phyloP scores from a whole-genome alignment of 129 eudicot genomes.

The Smallanthus sonchifolius region DNA sequence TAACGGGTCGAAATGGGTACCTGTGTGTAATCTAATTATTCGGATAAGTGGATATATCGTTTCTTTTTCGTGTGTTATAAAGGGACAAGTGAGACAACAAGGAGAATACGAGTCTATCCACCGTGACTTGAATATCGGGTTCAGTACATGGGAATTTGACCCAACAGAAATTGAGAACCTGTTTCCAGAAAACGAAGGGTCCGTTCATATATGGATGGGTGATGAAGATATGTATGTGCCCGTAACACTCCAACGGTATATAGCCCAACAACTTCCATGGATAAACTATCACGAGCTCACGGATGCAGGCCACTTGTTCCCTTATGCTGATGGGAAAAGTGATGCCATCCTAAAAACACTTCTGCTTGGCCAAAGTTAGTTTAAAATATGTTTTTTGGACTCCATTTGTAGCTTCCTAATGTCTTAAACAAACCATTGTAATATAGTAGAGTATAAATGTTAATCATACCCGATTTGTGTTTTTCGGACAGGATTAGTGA shows the following conservation, averaged over 20 bases:
- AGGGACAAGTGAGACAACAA: constrained; percentile 66
- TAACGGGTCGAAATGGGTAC: neutral
- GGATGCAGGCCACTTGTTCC: constrained; percentile 77
- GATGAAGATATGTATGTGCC: constrained; percentile 67
- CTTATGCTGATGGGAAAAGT: constrained; percentile 48
- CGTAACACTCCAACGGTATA: constrained; percentile 58
- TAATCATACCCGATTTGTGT: neutral
- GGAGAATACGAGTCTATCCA: constrained; percentile 71
- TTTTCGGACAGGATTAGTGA: no score
- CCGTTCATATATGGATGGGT: constrained; percentile 73
- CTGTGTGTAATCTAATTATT: no score
- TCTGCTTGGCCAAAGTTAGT: constrained; percentile 29
- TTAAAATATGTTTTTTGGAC: neutral
- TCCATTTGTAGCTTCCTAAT: neutral
- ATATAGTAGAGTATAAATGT: neutral
- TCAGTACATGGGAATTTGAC: constrained; percentile 80
- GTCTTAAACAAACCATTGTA: neutral
- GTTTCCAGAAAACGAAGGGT: constrained; percentile 52
- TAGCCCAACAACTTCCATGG: constrained; percentile 61
- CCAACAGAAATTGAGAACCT: constrained; percentile 66
- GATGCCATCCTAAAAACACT: constrained; percentile 54
- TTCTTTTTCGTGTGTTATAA: neutral
- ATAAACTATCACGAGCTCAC: constrained; percentile 64
- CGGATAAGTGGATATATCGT: neutral
- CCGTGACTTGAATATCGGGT: constrained; percentile 68